Conservation (phyloP, 768 basidiomycete species). For the Trametes punicea region DNA sequence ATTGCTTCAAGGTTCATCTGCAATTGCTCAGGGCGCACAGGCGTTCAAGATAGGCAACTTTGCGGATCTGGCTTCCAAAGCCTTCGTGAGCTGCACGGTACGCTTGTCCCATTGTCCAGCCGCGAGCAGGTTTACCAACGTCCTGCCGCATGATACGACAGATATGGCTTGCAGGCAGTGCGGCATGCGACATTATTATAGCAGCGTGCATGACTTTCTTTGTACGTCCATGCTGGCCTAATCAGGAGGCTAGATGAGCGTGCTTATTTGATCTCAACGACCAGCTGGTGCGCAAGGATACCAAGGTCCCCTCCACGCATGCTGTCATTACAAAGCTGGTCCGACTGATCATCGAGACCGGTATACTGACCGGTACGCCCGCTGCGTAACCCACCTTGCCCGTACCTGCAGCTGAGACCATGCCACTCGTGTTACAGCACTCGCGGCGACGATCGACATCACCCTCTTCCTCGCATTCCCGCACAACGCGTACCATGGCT, state of each 20-base stretch:
- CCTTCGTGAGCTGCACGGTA: background rate
- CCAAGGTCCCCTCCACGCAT: background rate
- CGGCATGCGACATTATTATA: constrained; percentile 3
- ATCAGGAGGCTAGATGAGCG: background rate
- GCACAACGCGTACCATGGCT: background rate
- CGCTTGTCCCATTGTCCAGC: background rate
- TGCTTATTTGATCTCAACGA: background rate
- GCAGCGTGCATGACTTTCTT: constrained; percentile 1
- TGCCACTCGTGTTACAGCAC: background rate
- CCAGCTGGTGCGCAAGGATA: background rate
- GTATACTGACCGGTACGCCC: constrained; percentile 1
- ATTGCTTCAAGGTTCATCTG: background rate
- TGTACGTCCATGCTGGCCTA: background rate
- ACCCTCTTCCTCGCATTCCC: background rate
- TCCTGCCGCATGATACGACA: background rate
- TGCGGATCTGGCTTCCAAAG: background rate
- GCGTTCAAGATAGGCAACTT: background rate
- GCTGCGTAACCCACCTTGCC: background rate
- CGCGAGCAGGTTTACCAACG: background rate
- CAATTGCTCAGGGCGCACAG: background rate
- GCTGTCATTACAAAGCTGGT: background rate
- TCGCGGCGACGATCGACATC: constrained; percentile 1
- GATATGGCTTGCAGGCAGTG: background rate
- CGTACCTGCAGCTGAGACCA: background rate
- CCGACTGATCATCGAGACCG: constrained; percentile 8